phyloP scores from a whole-genome alignment of 306 rosid genomes.

The Geum urbanum region DNA sequence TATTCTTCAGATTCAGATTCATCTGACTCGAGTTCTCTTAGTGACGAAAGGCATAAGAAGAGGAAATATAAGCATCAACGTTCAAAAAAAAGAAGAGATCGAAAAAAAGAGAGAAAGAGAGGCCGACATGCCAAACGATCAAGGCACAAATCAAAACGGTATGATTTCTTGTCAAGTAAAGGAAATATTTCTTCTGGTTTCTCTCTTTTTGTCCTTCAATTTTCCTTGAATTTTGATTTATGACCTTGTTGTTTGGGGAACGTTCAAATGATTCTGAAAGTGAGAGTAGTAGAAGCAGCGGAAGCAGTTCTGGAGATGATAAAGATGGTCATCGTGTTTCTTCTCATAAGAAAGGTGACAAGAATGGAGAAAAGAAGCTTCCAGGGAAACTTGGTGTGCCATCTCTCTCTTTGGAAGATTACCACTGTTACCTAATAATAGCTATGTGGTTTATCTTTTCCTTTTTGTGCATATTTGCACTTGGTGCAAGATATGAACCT shows the following conservation, averaged over 20 bases:
- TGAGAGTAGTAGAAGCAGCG: slow-evolving; percentile 46
- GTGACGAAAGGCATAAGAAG: slow-evolving; percentile 63
- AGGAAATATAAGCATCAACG: slow-evolving; percentile 49
- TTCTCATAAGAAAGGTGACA: slow-evolving; percentile 33
- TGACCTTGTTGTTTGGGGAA: slow-evolving; percentile 40
- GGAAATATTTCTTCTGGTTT: slow-evolving; percentile 4
- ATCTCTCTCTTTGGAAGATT: slow-evolving; percentile 11
- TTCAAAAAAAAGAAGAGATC: slow-evolving; percentile 59
- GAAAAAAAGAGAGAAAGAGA: slow-evolving; percentile 51
- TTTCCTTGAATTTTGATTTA: slow-evolving; percentile 26
- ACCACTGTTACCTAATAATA: background rate
- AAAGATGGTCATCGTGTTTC: slow-evolving; percentile 35
- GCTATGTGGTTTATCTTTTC: background rate
- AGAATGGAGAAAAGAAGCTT: slow-evolving; percentile 39
- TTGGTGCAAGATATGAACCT: background rate
- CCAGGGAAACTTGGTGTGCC: slow-evolving; percentile 39
- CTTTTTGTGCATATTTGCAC: background rate
- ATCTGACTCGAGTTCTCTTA: slow-evolving; percentile 70
- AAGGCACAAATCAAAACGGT: slow-evolving; percentile 60
- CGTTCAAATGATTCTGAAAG: slow-evolving; percentile 64
- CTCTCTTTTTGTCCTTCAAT: slow-evolving; percentile 22
- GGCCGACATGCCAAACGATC: slow-evolving; percentile 48
- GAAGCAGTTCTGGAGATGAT: slow-evolving; percentile 56
- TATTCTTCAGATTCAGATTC: slow-evolving; percentile 58
- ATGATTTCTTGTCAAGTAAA: slow-evolving; percentile 24